Percentiles rank a stretch among this genome's conserved stretches.
Evolutionary conservation across 768 basidiomycete genomes (phyloP).

Genomic region (Thelephora ganbajun): DNA sequence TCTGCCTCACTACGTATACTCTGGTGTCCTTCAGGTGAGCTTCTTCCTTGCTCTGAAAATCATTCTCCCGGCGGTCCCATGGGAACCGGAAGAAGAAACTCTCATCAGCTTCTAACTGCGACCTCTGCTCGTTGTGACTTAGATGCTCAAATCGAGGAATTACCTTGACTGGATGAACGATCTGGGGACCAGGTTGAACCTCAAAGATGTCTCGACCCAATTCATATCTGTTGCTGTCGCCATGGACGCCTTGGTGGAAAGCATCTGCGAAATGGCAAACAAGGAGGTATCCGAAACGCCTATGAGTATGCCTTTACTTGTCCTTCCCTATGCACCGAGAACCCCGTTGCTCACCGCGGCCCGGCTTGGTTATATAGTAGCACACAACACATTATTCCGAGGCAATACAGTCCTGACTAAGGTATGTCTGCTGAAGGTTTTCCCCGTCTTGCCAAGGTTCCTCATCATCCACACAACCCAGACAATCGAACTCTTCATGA

Average conservation of each 20-base stretch:
- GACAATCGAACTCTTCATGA: conserved; percentile 69
- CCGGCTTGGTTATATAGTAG: conserved; percentile 20
- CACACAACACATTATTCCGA: conserved; percentile 70
- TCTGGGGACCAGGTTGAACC: conserved; percentile 49
- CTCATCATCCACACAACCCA: background rate
- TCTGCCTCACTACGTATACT: conserved; percentile 53
- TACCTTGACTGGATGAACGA: conserved; percentile 66
- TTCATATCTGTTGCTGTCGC: conserved; percentile 59
- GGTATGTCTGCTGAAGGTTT: background rate
- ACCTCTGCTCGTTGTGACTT: background rate
- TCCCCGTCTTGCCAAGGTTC: too few species aligned
- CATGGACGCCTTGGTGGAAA: conserved; percentile 46
- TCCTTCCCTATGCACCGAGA: conserved; percentile 1
- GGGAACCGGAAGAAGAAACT: background rate
- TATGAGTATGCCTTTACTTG: conserved; percentile 33
- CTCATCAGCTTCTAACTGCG: background rate
- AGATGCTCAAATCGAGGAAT: conserved; percentile 47
- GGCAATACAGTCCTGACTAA: conserved; percentile 34
- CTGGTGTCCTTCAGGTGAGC: conserved; percentile 42
- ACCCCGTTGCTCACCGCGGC: background rate
- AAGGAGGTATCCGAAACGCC: conserved; percentile 59
- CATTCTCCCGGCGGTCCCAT: background rate
- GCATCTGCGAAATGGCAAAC: conserved; percentile 55
- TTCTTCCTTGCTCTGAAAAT: background rate
- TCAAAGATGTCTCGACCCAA: conserved; percentile 46